Evolutionary conservation across 352 stramenopile genomes (phyloP).

Genomic region (Pythium insidiosum): DNA sequence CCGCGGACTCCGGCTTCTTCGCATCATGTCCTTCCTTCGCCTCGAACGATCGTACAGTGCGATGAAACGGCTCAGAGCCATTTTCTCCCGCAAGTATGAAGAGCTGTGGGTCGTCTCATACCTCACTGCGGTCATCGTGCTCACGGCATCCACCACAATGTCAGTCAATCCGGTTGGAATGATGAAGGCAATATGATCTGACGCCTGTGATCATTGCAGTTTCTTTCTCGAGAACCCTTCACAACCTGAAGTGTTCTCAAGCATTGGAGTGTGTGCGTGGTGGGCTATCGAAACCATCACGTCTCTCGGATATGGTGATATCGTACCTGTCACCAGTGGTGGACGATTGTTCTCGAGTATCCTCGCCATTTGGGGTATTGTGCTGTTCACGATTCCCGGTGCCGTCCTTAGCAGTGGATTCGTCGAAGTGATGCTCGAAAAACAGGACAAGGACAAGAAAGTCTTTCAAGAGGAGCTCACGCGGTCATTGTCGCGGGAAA

Average conservation of each 20-base stretch:
- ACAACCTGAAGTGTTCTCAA: constrained; percentile 74
- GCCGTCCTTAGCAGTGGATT: constrained; percentile 76
- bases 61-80: constrained; percentile 67
- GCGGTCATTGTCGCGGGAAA: constrained; percentile 37
- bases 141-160: constrained; percentile 81
- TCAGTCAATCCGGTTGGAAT: constrained; percentile 13
- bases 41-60: constrained; percentile 73
- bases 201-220: constrained; percentile 12
- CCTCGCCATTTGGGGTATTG: constrained; percentile 79
- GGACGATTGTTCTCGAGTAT: constrained; percentile 69
- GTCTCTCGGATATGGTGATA: constrained; percentile 81
- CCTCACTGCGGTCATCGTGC: constrained; percentile 66
- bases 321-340: constrained; percentile 60
- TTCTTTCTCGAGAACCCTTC: constrained; percentile 76
- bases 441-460: constrained; percentile 50
- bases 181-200: neutral
- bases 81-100: constrained; percentile 67
- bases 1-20: constrained; percentile 56
- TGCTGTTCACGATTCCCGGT: constrained; percentile 78
- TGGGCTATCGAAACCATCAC: constrained; percentile 83
- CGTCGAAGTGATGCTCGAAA: constrained; percentile 79
- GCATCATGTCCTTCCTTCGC: constrained; percentile 76
- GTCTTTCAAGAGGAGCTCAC: constrained; percentile 44
- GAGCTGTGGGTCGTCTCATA: constrained; percentile 78
- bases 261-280: constrained; percentile 63